Percentiles rank a stretch among this genome's conserved stretches.
Conservation (phyloP, 75 land plant species). For the Pinus tabuliformis region DNA sequence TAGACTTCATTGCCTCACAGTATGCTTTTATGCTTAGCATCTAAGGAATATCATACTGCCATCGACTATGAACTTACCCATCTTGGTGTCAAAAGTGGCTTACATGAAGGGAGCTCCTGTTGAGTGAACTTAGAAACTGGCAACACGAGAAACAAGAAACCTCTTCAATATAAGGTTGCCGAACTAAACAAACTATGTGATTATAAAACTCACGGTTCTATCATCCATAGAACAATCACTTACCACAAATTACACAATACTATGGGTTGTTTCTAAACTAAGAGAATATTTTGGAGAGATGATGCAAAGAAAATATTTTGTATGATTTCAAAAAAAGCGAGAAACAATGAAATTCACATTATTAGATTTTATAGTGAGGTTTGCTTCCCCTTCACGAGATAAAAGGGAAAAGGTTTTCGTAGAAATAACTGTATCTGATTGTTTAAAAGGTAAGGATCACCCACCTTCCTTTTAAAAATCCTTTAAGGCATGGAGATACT, state of each 20-base stretch:
- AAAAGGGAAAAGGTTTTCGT: neutral
- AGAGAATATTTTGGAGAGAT: too few relatives aligned
- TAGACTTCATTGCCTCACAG: neutral
- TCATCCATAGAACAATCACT: neutral
- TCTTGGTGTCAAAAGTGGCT: slow-evolving; percentile 82
- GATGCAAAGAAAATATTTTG: too few relatives aligned
- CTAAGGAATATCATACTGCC: neutral
- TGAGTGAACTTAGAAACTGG: slow-evolving; percentile 81
- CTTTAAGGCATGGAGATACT: neutral
- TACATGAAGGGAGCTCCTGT: slow-evolving; percentile 90
- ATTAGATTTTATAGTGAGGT: too few relatives aligned
- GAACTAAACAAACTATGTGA: neutral
- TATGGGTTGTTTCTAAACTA: neutral
- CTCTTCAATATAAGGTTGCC: neutral
- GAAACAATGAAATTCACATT: too few relatives aligned
- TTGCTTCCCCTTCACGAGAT: neutral
- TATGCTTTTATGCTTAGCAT: too few relatives aligned
- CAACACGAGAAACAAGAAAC: neutral
- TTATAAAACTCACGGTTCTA: neutral
- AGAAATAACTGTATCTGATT: neutral
- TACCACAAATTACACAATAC: neutral
- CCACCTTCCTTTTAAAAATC: neutral
- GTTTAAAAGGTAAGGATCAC: neutral
- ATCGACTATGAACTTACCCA: slow-evolving; percentile 50
- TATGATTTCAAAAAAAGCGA: too few relatives aligned